Evolutionary conservation across 169 alveolate genomes (phyloP).

Genomic region (Toxoplasma gondii): DNA sequence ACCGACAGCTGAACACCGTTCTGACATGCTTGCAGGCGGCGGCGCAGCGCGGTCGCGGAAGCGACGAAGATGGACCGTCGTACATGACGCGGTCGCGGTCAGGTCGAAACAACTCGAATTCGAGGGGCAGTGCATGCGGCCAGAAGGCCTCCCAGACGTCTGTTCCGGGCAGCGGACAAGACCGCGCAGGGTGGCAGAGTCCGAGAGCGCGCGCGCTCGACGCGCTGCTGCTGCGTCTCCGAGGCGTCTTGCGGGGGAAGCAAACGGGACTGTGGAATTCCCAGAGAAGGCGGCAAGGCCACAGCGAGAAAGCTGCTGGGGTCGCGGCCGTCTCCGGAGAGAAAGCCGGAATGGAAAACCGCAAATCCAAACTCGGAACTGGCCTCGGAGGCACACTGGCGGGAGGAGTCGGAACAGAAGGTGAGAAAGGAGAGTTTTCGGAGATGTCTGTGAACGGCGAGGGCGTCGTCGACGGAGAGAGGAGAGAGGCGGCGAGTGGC

Average conservation of each 20-base stretch:
- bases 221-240: conserved; percentile 39
- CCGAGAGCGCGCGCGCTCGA: conserved; percentile 62
- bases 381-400: not conserved
- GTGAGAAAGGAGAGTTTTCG: too few species aligned
- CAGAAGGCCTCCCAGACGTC: not conserved
- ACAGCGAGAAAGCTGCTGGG: not conserved
- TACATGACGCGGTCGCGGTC: conserved; percentile 67
- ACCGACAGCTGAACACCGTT: conserved; percentile 45
- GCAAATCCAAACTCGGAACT: not conserved
- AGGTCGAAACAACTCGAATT: not conserved
- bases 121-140: not conserved
- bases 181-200: conserved; percentile 33
- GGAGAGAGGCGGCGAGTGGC: not conserved
- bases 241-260: conserved; percentile 48
- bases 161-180: conserved; percentile 6
- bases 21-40: conserved; percentile 61
- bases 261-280: conserved; percentile 13
- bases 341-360: not conserved
- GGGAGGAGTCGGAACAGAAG: not conserved
- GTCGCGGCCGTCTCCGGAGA: not conserved
- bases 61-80: conserved; percentile 61
- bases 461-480: not conserved
- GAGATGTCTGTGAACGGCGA: conserved; percentile 22
- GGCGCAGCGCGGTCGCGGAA: conserved; percentile 27
- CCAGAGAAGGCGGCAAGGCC: not conserved